phyloP scores from a whole-genome alignment of 257 asterid genomes.

The Pogostemon cablin region DNA sequence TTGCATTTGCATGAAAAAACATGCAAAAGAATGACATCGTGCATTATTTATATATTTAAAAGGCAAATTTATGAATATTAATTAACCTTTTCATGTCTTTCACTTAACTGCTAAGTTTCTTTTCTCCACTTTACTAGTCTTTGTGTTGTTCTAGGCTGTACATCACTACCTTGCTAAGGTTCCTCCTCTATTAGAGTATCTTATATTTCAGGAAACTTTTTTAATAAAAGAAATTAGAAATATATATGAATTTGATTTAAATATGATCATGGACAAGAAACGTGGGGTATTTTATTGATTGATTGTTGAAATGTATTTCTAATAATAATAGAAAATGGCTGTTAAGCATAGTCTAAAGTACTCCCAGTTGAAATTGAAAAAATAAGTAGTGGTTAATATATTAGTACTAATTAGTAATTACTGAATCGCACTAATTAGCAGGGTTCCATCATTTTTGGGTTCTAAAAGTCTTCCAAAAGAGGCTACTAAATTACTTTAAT shows the following conservation, averaged over 20 bases:
- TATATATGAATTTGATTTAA: not conserved
- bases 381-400: no score
- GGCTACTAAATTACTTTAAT: no score
- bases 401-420: no score
- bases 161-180: slow-evolving; percentile 31
- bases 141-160: slow-evolving; percentile 47
- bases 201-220: not conserved
- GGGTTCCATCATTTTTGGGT: no score
- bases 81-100: not conserved
- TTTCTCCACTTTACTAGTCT: slow-evolving; percentile 22
- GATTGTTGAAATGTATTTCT: no score
- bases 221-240: not conserved
- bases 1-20: slow-evolving; percentile 35
- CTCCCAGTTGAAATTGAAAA: no score
- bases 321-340: no score
- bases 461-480: no score
- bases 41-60: not conserved
- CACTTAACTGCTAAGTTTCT: slow-evolving; percentile 61
- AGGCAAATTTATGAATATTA: not conserved
- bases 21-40: slow-evolving; percentile 39
- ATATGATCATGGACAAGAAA: no score
- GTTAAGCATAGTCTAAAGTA: no score
- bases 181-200: slow-evolving; percentile 19
- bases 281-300: no score
- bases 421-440: no score